These are phyloP conservation scores for Theobroma cacao DNA, from an alignment of 345 rosid species.

Conservation along the genomic window DNA sequence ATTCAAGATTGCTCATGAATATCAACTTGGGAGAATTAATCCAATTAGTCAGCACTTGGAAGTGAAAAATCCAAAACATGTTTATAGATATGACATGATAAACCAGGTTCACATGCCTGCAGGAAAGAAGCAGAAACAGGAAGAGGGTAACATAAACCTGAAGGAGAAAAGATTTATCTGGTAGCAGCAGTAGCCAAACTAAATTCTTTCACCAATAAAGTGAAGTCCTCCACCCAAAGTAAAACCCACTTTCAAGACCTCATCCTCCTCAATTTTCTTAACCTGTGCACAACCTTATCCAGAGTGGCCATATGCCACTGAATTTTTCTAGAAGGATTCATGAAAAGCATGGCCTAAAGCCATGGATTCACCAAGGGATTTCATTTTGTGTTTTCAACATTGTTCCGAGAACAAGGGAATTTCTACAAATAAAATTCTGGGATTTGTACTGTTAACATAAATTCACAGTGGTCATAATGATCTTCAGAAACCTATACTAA, in stretches of 20 bases:
- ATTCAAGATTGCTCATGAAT: not conserved
- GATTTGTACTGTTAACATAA: not conserved
- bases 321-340: not conserved
- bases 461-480: not conserved
- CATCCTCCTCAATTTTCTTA: not conserved
- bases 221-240: slow-evolving; percentile 96
- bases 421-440: not conserved
- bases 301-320: not conserved
- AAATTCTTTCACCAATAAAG: slow-evolving; percentile 90
- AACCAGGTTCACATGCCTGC: not conserved
- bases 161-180: slow-evolving; percentile 77
- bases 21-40: not conserved
- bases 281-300: not conserved
- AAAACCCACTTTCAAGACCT: slow-evolving; percentile 53
- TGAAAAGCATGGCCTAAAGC: not conserved
- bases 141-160: slow-evolving; percentile 49
- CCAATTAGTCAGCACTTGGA: not conserved
- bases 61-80: not conserved
- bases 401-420: not conserved
- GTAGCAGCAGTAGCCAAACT: slow-evolving; percentile 91
- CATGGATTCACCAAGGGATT: too few relatives aligned
- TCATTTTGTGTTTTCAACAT: not conserved
- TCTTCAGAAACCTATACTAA: not conserved
- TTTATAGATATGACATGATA: not conserved
- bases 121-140: not conserved